Base-by-base conservation (phyloP, 352 stramenopile species). In the Globisporangium recalcitrans region DNA sequence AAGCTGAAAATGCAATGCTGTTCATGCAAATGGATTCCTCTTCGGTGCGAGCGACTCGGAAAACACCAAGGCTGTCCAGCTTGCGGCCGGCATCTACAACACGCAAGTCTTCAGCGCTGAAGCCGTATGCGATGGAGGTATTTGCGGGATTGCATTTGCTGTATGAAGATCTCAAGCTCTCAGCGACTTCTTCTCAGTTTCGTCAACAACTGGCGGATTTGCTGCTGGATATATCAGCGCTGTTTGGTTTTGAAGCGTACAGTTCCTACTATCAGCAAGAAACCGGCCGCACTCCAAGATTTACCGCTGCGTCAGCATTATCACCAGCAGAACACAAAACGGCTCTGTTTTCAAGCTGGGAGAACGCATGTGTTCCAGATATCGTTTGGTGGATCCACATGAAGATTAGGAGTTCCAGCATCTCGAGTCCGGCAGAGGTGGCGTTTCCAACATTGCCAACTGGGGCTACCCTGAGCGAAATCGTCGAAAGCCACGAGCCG, bases 161-260 rank as follows among this genome's bases (percentile, higher is more conserved):
- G 4, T 73, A 87, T 42, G 82, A 93, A 80, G 82, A 93, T 32
- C 53, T 82, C 0, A 86, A 80, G 52, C 62, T 92, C 16, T 90
- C 82, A 10, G 64, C 70, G 32, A 63, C 48, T 8, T 74, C 71
- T 3, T 69, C 58, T 22, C 38, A 62, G 19, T 59, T 69, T 21
- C 69, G 69, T 19, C 66, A 79, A n/a, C 62, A 70, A 32, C 46
- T 93, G n/a, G 67, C 66, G 2, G 47, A 47, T 3, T 61, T 89
- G 9, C 34, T 88, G 11, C 38, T 74, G 31, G 54, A 74, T 14
- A 55, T 91, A 44, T 68, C 78, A 29, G 9, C 21, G 6, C 48
- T n/a, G 9, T 44, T 87, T 19, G 63, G 60, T 0, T 59, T 86
- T 31, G 27, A 66, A n/a, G 64, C 60, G 8, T 81, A 85, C 34